These are phyloP conservation scores for Pseudogymnoascus sp. DNA, from an alignment of 2,329 filamentous ascomycete species.

Conservation along the genomic window DNA sequence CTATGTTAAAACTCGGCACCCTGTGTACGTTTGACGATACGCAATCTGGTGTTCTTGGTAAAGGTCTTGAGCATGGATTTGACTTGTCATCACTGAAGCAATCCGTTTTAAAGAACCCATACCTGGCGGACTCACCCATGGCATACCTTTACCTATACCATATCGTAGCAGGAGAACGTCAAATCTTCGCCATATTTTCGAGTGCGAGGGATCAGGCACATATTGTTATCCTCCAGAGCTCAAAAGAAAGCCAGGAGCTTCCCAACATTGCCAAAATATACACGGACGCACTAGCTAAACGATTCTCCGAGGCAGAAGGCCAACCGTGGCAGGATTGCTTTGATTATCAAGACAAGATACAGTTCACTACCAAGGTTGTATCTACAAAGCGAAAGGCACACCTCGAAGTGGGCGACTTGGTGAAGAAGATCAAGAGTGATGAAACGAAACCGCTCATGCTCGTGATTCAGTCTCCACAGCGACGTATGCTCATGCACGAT, in stretches of 20 bases:
- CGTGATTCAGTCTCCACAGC: slow-evolving; percentile 84
- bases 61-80: slow-evolving; percentile 88
- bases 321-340: slow-evolving; percentile 75
- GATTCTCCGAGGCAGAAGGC: slow-evolving; percentile 57
- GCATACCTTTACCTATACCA: slow-evolving; percentile 91
- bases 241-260: slow-evolving; percentile 71
- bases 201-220: slow-evolving; percentile 72
- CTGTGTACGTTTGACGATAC: slow-evolving; percentile 87
- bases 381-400: slow-evolving; percentile 84
- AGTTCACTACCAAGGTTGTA: slow-evolving; percentile 80
- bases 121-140: slow-evolving; percentile 67
- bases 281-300: slow-evolving; percentile 60
- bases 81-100: slow-evolving; percentile 70
- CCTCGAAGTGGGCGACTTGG: slow-evolving; percentile 75
- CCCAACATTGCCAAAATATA: slow-evolving; percentile 91
- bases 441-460: slow-evolving; percentile 73
- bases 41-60: slow-evolving; percentile 84
- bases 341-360: slow-evolving; percentile 75
- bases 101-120: slow-evolving; percentile 59
- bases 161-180: slow-evolving; percentile 79
- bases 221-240: slow-evolving; percentile 79
- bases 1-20: slow-evolving; percentile 82
- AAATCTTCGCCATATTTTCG: slow-evolving; percentile 91
- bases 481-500: slow-evolving; percentile 72
- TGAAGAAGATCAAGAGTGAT: slow-evolving; percentile 86